Base-by-base conservation (phyloP, 441 rosid species). In the Melastoma candidum region DNA sequence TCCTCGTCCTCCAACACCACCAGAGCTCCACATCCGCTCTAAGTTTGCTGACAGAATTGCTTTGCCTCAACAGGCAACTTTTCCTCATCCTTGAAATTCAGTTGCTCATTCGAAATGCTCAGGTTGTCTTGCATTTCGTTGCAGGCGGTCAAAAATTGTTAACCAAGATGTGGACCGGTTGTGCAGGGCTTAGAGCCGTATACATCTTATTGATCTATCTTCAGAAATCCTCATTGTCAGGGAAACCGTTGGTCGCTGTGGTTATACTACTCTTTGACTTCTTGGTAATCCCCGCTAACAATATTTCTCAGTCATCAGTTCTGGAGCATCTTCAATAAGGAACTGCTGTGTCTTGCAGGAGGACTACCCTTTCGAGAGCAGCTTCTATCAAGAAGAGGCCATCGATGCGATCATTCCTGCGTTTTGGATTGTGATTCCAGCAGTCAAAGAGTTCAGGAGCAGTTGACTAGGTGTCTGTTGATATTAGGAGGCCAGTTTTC, bases 341-440 rank as follows among this genome's bases (percentile, higher is more conserved):
- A 68, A 66, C 53, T 48, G 64, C 66, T 59, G 74, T 59, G 51
- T 60, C 58, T 69, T 71, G 72, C 79, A 83, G 86, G 84, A 68
- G 48, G 81, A 80, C 71, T 70, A 17, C 22, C 22, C 68, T 49
- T 50, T 56, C 47, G 70, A 71, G 67, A 57, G 68, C 66, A 83
- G 90, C 41, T 46, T 78, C 1, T 80, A 76, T 54, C 68, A 81
- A 62, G 86, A 80, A 64, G 90, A 83, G 62, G 90, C 86, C n/a
- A 24, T 83, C 6, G 86, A 80, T 51, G 82, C 65, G 12, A 61
- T 80, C 27, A 52, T 67, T 49, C 71, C 64, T 4, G 57, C 74
- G 22, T 17, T 49, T 46, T 80, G 53, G 75, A 80, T 57, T 72
- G 77, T 51, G 64, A 59, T 29, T 51, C 11, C 14, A 65, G 63